Evolutionary conservation across 2,329 filamentous ascomycete genomes (phyloP), one percentile per base, ranked within the genome.

Genomic region (Paraphaeosphaeria sporulosa): DNA sequence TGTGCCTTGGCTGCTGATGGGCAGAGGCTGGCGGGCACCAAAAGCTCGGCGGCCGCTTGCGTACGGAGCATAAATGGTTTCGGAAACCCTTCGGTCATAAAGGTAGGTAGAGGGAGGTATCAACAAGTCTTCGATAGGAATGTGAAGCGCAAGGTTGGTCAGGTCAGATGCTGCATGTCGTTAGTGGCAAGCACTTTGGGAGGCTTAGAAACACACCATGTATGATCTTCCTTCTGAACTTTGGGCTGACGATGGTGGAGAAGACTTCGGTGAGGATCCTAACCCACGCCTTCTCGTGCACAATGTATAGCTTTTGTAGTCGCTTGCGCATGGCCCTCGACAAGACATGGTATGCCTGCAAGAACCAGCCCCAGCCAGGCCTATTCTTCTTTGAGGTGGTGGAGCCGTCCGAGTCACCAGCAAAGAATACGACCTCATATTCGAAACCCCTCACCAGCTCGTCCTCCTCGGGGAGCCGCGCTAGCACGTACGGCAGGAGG

Each of bases 351-450:
- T 87, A 87, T 17, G 84, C 84, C 65, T 86, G 84, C 53, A 86
- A 73, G 64, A 85, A 85, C 85, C 85, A 87, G 42, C 82, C 82
- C 79, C 83, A 84, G 27, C 82, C 81, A 1, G 85, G 84, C 47
- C 80, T 68, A 53, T 77, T 78, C 71, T 82, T 85, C 72, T 81
- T 84, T 44, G 75, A 71, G 10, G 79, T 81, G 15, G 75, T 77
- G 49, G 77, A 79, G 50, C 80, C 81, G 49, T 79, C 78, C 40
- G 79, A 80, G 10, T 83, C 84, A n/a, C 84, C 84, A 4, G 84
- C 84, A 66, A 86, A 86, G 74, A 86, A 85, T 57, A 86, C 76
- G 48, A 87, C 80, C 67, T 86, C 84, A 64, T 86, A 87, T 58
- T 85, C 83, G 21, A 79, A 81, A 1, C 84, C 84, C 50, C 78